Base-by-base conservation (phyloP, 257 asterid species). In the Nemophila menziesii region DNA sequence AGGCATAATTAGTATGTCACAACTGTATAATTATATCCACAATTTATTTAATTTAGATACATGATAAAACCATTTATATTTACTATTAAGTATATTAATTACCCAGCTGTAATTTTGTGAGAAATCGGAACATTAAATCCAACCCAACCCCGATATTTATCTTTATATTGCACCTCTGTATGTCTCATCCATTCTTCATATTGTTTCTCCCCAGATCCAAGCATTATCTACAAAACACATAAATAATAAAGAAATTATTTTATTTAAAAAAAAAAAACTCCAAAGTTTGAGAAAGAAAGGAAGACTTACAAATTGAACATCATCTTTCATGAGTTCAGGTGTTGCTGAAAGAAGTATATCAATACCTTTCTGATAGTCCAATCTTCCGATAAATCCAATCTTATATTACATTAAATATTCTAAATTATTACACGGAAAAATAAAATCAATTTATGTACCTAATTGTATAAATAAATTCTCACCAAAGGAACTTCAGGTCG, bases 161-260 rank as follows among this genome's bases (percentile, higher is more conserved):
- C 93, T 56, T 19, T 71, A 33, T 74, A 75, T 11, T 29, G 44
- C 22, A 68, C 42, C 64, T 85, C 99, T 19, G 65, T 62, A 37
- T 69, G 74, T 67, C 92, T 80, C 99, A 90, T 90, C 99, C 99
- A 90, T 16, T 85, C 94, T 66, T 90, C 94, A 17, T 85, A 85
- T 51, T 90, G 96, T 66, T 70, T 79, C 75, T 85, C 99, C 49
- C 99, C 99, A 5, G 96, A 79, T 49, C 99, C 99, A 57, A 90
- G 99, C 99, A 90, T 90, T 52, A 81, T 73, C 99, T 90, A 58
- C n/a, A n/a, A 16, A 65, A 51, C 33, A 45, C 24, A 16, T 49
- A 29, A 29, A 29, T 29, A 39, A 39, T 2, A 39, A 39, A 2
- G 46, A 41, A 19, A 41, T 3, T n/a, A n/a, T n/a, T n/a, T n/a